phyloP scores from a whole-genome alignment of 2,329 filamentous ascomycete species.

The Cladosporium velox region DNA sequence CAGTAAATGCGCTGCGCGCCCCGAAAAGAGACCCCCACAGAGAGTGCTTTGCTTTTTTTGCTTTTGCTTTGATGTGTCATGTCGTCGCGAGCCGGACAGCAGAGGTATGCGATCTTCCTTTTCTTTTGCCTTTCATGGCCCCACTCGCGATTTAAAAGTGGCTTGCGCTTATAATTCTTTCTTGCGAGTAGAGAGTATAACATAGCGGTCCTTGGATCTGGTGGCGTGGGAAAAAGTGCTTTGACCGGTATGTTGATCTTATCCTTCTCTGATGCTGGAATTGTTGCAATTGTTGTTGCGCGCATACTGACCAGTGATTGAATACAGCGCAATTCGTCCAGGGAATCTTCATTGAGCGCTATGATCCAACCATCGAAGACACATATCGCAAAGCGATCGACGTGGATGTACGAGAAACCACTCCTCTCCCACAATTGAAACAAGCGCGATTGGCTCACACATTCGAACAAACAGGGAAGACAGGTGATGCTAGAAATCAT shows the following conservation, averaged over 20 bases:
- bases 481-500: slow-evolving; percentile 90
- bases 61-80: slow-evolving; percentile 15
- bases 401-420: slow-evolving; percentile 59
- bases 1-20: neutral
- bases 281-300: neutral
- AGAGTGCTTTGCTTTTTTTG: neutral
- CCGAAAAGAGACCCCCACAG: neutral
- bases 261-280: neutral
- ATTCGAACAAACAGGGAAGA: slow-evolving; percentile 63
- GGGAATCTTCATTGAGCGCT: slow-evolving; percentile 86
- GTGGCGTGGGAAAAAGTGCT: slow-evolving; percentile 90
- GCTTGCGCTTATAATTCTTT: neutral
- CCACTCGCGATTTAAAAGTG: neutral
- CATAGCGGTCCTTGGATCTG: slow-evolving; percentile 79
- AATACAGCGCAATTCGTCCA: slow-evolving; percentile 82
- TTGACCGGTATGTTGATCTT: slow-evolving; percentile 67
- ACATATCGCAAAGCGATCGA: slow-evolving; percentile 64
- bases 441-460: neutral
- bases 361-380: slow-evolving; percentile 65
- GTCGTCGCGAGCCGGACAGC: slow-evolving; percentile 20
- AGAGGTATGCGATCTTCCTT: slow-evolving; percentile 17
- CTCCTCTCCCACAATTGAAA: neutral
- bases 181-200: slow-evolving; percentile 64
- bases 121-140: neutral
- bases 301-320: slow-evolving; percentile 18